A percentile compares a stretch with the other conserved stretches of the same genome.
Evolutionary conservation across 345 rosid species (phyloP).

Genomic region (Cardiospermum halicacabum): DNA sequence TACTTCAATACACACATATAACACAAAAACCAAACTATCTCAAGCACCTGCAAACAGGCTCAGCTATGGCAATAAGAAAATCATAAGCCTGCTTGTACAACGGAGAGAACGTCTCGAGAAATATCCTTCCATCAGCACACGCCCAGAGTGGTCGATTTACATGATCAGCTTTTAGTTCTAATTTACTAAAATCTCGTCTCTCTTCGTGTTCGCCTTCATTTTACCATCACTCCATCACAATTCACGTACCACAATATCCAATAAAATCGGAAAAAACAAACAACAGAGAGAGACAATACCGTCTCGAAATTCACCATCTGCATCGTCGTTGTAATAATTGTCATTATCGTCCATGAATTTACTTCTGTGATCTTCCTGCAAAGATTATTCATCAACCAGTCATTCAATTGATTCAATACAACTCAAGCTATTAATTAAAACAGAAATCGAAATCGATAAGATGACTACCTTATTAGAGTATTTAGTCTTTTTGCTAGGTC

Average conservation of each 20-base stretch:
- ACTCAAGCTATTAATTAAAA: not conserved
- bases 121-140: slow-evolving; percentile 86
- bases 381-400: too few relatives aligned
- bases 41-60: slow-evolving; percentile 93
- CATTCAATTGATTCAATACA: not conserved
- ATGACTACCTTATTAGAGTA: slow-evolving; percentile 46
- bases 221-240: slow-evolving; percentile 7
- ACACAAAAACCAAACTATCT: not conserved
- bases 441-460: not conserved
- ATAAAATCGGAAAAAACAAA: not conserved
- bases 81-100: slow-evolving; percentile 94
- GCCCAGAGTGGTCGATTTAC: slow-evolving; percentile 91
- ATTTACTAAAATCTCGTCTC: slow-evolving; percentile 64
- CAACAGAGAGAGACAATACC: slow-evolving; percentile 32
- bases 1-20: slow-evolving; percentile 1
- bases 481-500: slow-evolving; percentile 61
- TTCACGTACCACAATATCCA: not conserved
- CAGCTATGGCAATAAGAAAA: slow-evolving; percentile 94
- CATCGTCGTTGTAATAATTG: slow-evolving; percentile 42
- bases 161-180: slow-evolving; percentile 82
- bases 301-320: slow-evolving; percentile 60
- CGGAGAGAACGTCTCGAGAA: slow-evolving; percentile 78
- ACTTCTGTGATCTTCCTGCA: slow-evolving; percentile 63
- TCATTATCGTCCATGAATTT: slow-evolving; percentile 45
- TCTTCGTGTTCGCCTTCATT: slow-evolving; percentile 51